phyloP scores from a whole-genome alignment of 306 rosid genomes.

The Erythrophleum fordii region DNA sequence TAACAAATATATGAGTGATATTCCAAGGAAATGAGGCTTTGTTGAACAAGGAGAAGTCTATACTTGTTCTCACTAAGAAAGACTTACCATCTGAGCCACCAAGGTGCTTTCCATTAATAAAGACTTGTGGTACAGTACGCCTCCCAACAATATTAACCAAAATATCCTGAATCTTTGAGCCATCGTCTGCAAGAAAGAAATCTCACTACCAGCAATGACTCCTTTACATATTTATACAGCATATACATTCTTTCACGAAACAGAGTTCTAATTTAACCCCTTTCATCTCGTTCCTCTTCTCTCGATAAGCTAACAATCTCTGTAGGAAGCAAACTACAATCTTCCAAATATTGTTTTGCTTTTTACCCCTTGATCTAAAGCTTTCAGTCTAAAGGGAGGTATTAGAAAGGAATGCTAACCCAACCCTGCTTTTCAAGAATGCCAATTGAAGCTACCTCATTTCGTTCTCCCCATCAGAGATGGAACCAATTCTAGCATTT shows the following conservation, averaged over 20 bases:
- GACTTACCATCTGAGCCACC: slow-evolving; percentile 94
- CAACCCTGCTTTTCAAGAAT: slow-evolving; percentile 22
- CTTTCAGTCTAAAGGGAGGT: background rate
- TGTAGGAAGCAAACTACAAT: slow-evolving; percentile 5
- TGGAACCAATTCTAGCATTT: slow-evolving; percentile 7
- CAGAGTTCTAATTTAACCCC: slow-evolving; percentile 7
- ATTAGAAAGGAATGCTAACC: slow-evolving; percentile 20
- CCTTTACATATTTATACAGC: slow-evolving; percentile 23
- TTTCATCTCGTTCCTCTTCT: slow-evolving; percentile 16
- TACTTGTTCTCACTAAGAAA: background rate
- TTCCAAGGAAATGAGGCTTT: slow-evolving; percentile 3
- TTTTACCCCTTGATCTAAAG: background rate
- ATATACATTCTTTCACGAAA: slow-evolving; percentile 20
- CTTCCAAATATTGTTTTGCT: slow-evolving; percentile 7
- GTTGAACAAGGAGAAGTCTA: slow-evolving; percentile 8
- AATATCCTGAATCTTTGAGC: slow-evolving; percentile 72
- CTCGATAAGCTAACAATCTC: slow-evolving; percentile 2
- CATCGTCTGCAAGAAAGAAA: slow-evolving; percentile 69
- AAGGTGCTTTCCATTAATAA: slow-evolving; percentile 77
- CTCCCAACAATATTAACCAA: slow-evolving; percentile 63
- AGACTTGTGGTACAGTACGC: slow-evolving; percentile 96
- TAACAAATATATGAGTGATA: slow-evolving; percentile 13
- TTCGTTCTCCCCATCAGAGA: slow-evolving; percentile 23
- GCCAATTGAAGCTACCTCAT: slow-evolving; percentile 13
- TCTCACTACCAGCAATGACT: slow-evolving; percentile 30